Evolutionary conservation across 257 asterid genomes (phyloP).

Genomic region (Penstemon eatonii): DNA sequence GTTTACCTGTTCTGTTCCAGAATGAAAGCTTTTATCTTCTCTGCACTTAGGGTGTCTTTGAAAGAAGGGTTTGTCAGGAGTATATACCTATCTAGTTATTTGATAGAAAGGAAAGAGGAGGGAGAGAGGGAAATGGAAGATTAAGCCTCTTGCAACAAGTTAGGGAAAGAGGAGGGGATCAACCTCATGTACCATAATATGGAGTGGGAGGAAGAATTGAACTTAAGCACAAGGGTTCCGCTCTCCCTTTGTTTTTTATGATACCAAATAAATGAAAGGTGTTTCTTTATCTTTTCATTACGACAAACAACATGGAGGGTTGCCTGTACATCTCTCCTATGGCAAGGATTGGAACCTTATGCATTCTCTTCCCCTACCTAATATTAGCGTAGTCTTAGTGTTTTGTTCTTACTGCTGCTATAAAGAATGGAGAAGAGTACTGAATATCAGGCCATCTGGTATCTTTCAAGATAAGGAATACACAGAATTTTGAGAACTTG

Average conservation of each 20-base stretch:
- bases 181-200: background rate
- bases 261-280: background rate
- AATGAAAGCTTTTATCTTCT: conserved; percentile 13
- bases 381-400: background rate
- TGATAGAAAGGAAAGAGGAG: background rate
- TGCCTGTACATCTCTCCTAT: background rate
- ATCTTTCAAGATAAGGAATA: no score
- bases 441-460: background rate
- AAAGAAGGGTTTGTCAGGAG: background rate
- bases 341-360: background rate
- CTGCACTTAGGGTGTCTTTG: conserved; percentile 3
- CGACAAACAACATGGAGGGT: background rate
- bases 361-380: background rate
- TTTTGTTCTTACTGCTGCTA: background rate
- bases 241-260: background rate
- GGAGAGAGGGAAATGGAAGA: background rate
- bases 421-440: background rate
- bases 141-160: no score
- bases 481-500: background rate
- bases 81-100: background rate
- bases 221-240: background rate
- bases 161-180: no score
- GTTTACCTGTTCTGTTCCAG: conserved; percentile 2
- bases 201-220: background rate
- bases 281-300: background rate